A percentile compares a stretch with the other conserved stretches of the same genome.
Conservation (phyloP, 1,139 yeast species). For the Nakaseomyces delphensis region DNA sequence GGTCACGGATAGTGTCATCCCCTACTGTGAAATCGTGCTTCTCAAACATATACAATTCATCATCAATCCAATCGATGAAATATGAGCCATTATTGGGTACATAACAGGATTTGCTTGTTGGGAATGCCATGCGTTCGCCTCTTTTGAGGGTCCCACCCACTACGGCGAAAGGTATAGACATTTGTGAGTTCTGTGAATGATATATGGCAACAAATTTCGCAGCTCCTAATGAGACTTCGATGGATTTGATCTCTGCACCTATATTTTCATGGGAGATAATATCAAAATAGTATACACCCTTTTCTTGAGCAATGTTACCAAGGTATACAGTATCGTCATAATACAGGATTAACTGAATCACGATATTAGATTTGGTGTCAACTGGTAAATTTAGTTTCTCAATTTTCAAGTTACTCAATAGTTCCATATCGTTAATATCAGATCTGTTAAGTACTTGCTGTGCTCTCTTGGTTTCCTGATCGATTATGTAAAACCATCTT, state of each 20-base stretch:
- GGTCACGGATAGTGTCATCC: not conserved
- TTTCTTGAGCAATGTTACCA: not conserved
- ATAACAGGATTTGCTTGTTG: not conserved
- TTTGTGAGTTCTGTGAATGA: not conserved
- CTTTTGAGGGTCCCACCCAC: not conserved
- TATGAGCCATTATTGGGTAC: not conserved
- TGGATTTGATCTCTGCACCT: not conserved
- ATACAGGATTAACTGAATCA: constrained; percentile 1
- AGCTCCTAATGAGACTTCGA: not conserved
- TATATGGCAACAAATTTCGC: constrained; percentile 1
- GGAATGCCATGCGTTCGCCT: not conserved
- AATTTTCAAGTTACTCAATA: not conserved
- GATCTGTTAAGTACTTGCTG: not conserved
- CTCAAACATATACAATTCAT: constrained; percentile 2
- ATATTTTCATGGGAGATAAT: not conserved
- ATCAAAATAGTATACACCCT: not conserved
- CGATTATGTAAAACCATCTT: not conserved
- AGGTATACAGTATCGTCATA: not conserved
- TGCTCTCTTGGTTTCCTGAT: not conserved
- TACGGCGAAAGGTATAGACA: not conserved
- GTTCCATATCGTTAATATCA: not conserved
- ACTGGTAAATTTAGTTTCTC: not conserved
- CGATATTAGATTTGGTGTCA: not conserved
- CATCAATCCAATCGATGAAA: not conserved
- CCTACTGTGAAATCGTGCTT: constrained; percentile 1